Evolutionary conservation across 345 rosid species (phyloP).

Genomic region (Microthlaspi erraticum): DNA sequence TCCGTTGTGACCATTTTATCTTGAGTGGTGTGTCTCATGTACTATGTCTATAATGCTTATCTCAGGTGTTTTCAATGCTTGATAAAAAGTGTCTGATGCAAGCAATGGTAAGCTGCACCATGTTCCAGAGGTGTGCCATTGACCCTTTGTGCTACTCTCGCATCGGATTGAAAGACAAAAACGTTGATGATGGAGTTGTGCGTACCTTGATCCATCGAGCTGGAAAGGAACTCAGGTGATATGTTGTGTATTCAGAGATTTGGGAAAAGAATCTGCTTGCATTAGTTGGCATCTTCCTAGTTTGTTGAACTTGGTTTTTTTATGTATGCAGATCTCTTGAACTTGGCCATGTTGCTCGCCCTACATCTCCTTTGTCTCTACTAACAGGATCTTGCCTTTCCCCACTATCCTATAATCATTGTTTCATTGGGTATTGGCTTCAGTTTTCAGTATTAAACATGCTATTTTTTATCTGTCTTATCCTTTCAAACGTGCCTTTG

Average conservation of each 20-base stretch:
- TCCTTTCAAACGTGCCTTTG: not conserved
- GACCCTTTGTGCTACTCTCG: slow-evolving; percentile 70
- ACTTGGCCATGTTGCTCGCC: slow-evolving; percentile 67
- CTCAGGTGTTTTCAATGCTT: slow-evolving; percentile 76
- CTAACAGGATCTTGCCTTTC: slow-evolving; percentile 69
- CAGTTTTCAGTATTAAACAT: not conserved
- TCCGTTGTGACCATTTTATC: too few relatives aligned
- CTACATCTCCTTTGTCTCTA: slow-evolving; percentile 48
- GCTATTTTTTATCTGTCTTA: not conserved
- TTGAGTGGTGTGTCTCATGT: too few relatives aligned
- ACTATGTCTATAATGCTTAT: not conserved
- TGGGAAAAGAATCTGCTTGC: not conserved
- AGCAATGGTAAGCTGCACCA: slow-evolving; percentile 72
- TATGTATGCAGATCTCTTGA: slow-evolving; percentile 58
- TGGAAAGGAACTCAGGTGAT: slow-evolving; percentile 72
- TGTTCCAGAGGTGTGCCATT: slow-evolving; percentile 77
- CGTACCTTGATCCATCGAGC: slow-evolving; percentile 71
- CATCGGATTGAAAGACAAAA: slow-evolving; percentile 62
- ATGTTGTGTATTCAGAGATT: not conserved
- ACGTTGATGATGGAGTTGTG: slow-evolving; percentile 67
- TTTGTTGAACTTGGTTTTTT: not conserved
- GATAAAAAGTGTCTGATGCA: slow-evolving; percentile 75
- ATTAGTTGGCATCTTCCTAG: not conserved
- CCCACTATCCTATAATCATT: slow-evolving; percentile 46
- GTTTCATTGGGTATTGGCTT: slow-evolving; percentile 20